These are phyloP conservation scores for Apiotrichum siamense DNA, from an alignment of 1,284 basidiomycete genomes.

Conservation along the genomic window DNA sequence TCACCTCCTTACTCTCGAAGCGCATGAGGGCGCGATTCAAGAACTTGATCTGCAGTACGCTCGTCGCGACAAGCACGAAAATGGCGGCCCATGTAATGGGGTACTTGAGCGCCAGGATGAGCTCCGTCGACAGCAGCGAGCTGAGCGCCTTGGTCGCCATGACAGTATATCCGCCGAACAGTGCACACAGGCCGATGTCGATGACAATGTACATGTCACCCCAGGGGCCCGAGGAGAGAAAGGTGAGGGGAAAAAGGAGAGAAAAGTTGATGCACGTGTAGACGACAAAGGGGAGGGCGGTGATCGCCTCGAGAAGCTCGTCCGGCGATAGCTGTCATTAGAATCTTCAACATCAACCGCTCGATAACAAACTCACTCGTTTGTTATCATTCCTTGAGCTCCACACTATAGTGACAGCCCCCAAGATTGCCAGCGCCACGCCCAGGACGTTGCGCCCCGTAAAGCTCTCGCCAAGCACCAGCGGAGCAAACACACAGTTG, in stretches of 20 bases:
- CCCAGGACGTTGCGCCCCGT: conserved; percentile 74
- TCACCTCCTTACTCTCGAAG: conserved; percentile 82
- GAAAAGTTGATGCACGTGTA: conserved; percentile 63
- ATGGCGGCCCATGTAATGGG: conserved; percentile 74
- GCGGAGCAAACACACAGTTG: conserved; percentile 88
- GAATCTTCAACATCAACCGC: background rate
- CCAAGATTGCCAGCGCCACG: conserved; percentile 71
- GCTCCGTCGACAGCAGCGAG: conserved; percentile 66
- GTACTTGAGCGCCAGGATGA: conserved; percentile 64
- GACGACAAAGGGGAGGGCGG: conserved; percentile 63
- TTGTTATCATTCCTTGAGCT: conserved; percentile 63
- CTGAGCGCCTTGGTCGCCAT: conserved; percentile 81
- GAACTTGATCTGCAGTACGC: conserved; percentile 82
- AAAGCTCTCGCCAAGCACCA: conserved; percentile 57
- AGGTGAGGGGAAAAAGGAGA: conserved; percentile 56
- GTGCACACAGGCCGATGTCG: conserved; percentile 62
- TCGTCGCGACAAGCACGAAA: conserved; percentile 66
- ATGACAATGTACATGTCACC: conserved; percentile 70
- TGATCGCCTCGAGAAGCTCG: conserved; percentile 64
- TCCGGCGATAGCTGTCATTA: conserved; percentile 54
- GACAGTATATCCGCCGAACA: conserved; percentile 73
- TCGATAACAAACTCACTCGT: conserved; percentile 47
- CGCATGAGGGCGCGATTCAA: conserved; percentile 83
- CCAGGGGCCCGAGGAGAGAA: conserved; percentile 55
- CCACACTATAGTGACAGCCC: conserved; percentile 87